Conservation (phyloP, 129 eudicot species). For the Lactuca sativa region DNA sequence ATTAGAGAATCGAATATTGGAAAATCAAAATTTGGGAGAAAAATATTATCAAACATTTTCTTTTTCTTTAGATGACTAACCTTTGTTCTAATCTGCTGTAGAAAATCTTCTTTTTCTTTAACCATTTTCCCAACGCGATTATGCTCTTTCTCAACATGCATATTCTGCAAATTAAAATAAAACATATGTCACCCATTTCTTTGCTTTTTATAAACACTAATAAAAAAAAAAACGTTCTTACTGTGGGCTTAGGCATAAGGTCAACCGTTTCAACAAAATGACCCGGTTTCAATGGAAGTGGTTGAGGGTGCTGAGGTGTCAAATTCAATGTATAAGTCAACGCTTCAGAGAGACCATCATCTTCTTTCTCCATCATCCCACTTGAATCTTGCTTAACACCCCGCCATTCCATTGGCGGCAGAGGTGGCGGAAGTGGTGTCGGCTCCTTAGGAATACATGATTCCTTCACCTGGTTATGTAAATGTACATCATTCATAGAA, state of each 20-base stretch:
- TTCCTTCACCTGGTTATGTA: constrained; percentile 38
- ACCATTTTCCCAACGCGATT: constrained; percentile 32
- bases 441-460: constrained; percentile 36
- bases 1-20: neutral
- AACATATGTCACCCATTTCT: constrained; percentile 15
- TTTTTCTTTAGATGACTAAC: too few species aligned
- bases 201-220: neutral
- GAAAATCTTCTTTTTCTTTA: constrained; percentile 71
- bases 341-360: constrained; percentile 37
- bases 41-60: too few species aligned
- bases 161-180: constrained; percentile 33
- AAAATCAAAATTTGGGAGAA: neutral
- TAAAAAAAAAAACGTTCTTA: constrained; percentile 23
- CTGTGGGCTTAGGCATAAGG: constrained; percentile 40
- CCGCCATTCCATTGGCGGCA: constrained; percentile 88
- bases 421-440: constrained; percentile 70
- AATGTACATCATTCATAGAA: constrained; percentile 43
- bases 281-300: constrained; percentile 49
- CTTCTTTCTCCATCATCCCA: constrained; percentile 35
- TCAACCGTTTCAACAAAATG: constrained; percentile 29
- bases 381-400: constrained; percentile 45
- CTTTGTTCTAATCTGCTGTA: constrained; percentile 91
- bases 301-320: constrained; percentile 52
- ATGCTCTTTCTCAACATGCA: constrained; percentile 35
- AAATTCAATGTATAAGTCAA: constrained; percentile 36